These are phyloP conservation scores for Kickxella alabastrina DNA, from an alignment of 192 early-diverging fungal genomes.

Conservation along the genomic window DNA sequence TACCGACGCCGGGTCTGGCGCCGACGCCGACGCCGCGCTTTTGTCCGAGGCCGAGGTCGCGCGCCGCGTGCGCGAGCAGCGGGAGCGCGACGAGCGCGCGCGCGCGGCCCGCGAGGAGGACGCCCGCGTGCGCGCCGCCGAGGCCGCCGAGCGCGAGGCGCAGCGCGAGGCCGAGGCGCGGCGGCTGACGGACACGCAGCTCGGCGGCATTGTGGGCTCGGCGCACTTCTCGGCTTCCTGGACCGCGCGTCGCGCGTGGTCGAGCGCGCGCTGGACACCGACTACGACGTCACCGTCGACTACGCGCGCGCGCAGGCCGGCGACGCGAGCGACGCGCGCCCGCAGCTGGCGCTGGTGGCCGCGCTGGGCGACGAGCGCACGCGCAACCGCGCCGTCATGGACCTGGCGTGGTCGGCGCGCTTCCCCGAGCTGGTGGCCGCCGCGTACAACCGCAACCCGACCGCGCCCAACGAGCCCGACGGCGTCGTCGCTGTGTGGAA, in stretches of 20 bases:
- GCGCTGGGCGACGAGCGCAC: constrained; percentile 83
- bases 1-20: no score
- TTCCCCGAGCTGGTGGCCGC: constrained; percentile 85
- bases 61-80: constrained; percentile 43
- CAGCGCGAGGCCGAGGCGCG: constrained; percentile 45
- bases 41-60: constrained; percentile 45
- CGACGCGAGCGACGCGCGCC: constrained; percentile 60
- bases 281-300: constrained; percentile 91
- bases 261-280: constrained; percentile 82
- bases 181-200: constrained; percentile 85
- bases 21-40: constrained; percentile 22
- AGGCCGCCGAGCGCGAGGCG: constrained; percentile 50
- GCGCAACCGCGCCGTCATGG: constrained; percentile 88
- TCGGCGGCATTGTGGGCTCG: constrained; percentile 68
- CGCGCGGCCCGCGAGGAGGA: constrained; percentile 33
- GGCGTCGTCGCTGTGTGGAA: constrained; percentile 97
- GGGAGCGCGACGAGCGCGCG: constrained; percentile 40
- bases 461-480: constrained; percentile 85
- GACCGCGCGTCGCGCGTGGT: constrained; percentile 82
- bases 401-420: constrained; percentile 86
- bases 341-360: constrained; percentile 60
- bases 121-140: constrained; percentile 58
- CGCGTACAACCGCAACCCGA: constrained; percentile 88
- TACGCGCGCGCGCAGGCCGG: constrained; percentile 72
- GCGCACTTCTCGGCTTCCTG: constrained; percentile 81